Base-by-base conservation (phyloP, 257 asterid genomes). In the Salvia hispanica region DNA sequence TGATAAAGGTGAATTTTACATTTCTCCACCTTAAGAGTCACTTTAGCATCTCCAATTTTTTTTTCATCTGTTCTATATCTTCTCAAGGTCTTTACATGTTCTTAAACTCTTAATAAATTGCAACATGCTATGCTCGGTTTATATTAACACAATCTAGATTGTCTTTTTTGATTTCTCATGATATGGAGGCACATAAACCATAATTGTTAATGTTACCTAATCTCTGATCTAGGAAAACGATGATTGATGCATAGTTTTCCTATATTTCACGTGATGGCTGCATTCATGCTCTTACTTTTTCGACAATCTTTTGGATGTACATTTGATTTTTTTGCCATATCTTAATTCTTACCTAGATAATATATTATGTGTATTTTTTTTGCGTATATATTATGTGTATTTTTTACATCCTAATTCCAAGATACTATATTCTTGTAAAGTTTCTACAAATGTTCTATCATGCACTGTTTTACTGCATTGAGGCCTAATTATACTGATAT, bases 1-100 rank as follows among this genome's bases (percentile, higher is more conserved):
- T 93, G 75, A 82, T 81, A 76, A 93, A 90, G 96, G 97, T 93
- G 64, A 45, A 69, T 51, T 54, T 67, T 42, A 70, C 34, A 53
- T 68, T 54, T 71, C 58, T 47, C 67, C 15, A 53, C 7, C 15
- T 61, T 37, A 11, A 3, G n/a, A 51, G 28, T 21, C 18, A 15
- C 18, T 15, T 15, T 16, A 50, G 54, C 57, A 62, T 58, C 21
- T 15, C 40, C 68, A n/a, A 43, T 25, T 15, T 37, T 31, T 37
- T 52, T 9, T 14, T 43, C 11, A 11, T 25, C 39, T 43, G 7
- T 3, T 25, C 59, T 58, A 6, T 15, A 54, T 63, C 21, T 59
- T 55, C 47, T 69, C 37, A 31, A 31, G 40, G 9, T 59, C 47
- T 69, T 53, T 51, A 18, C 60, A 16, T 52, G 16, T 6, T 51